Conservation (phyloP, 176 grass and related monocot genomes). For the Metroxylon sagu region DNA sequence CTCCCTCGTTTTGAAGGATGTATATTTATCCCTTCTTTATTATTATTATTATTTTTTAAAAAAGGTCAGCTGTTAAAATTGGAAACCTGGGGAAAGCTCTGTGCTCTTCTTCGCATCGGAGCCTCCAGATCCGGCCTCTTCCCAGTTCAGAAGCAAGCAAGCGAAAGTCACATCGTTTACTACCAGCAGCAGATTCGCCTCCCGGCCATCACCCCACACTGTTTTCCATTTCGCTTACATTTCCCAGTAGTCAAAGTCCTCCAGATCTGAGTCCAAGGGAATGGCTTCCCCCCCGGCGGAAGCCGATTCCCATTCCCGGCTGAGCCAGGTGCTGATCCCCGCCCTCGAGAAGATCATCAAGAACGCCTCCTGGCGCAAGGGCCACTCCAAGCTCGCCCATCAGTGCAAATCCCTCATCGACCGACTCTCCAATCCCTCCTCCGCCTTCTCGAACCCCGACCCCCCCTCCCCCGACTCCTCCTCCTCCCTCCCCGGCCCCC, state of each 20-base stretch:
- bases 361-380: constrained; percentile 92
- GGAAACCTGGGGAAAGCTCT: too few species aligned
- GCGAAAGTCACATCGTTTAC: too few species aligned
- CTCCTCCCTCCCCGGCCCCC: constrained; percentile 57
- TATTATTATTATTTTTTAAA: too few species aligned
- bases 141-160: too few species aligned
- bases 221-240: too few species aligned
- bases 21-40: too few species aligned
- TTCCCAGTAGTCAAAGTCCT: not conserved
- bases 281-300: constrained; percentile 32
- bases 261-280: constrained; percentile 11
- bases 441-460: constrained; percentile 9
- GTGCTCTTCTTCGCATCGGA: too few species aligned
- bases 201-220: too few species aligned
- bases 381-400: constrained; percentile 95
- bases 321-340: constrained; percentile 57
- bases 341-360: constrained; percentile 94
- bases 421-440: constrained; percentile 41
- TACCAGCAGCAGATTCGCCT: too few species aligned
- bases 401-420: constrained; percentile 93
- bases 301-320: constrained; percentile 54
- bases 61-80: too few species aligned
- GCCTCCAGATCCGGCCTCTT: too few species aligned
- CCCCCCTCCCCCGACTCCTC: constrained; percentile 59
- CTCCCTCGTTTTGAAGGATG: too few species aligned